A percentile compares a stretch with the other conserved stretches of the same genome.
phyloP scores from a whole-genome alignment of 345 rosid genomes.

The Aegle marmelos region DNA sequence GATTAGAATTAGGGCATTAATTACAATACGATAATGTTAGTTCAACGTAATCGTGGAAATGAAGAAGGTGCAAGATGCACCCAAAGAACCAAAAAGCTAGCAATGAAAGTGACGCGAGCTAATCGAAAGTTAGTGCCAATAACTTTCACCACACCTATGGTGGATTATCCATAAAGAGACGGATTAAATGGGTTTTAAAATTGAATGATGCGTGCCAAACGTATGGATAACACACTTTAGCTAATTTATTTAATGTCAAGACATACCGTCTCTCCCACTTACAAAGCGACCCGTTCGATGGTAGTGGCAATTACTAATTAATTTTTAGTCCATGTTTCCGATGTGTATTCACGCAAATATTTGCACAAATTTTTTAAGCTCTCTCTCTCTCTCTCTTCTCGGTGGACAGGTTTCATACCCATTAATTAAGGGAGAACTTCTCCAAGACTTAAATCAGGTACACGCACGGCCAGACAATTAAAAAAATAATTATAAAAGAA shows the following conservation, averaged over 20 bases:
- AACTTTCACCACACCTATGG: constrained; percentile 9
- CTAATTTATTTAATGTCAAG: constrained; percentile 6
- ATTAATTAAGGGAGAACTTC: no score
- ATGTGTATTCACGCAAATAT: neutral
- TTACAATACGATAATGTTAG: neutral
- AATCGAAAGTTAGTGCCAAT: constrained; percentile 4
- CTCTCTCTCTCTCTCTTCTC: neutral
- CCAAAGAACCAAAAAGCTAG: neutral
- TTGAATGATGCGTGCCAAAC: constrained; percentile 16
- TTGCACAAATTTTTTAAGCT: neutral
- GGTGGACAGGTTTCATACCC: neutral
- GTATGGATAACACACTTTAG: constrained; percentile 18
- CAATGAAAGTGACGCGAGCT: neutral
- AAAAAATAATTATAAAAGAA: no score
- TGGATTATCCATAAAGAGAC: constrained; percentile 1
- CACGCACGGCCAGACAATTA: no score
- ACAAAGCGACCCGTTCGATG: neutral
- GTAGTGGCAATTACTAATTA: no score
- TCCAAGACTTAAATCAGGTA: no score
- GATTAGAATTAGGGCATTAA: neutral
- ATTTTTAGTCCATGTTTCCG: neutral
- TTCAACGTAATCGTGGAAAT: neutral
- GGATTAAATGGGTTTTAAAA: neutral
- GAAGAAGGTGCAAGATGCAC: neutral
- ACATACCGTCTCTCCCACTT: neutral